phyloP scores from a whole-genome alignment of 305 asterid species.

The Stenogyne calaminthoides region DNA sequence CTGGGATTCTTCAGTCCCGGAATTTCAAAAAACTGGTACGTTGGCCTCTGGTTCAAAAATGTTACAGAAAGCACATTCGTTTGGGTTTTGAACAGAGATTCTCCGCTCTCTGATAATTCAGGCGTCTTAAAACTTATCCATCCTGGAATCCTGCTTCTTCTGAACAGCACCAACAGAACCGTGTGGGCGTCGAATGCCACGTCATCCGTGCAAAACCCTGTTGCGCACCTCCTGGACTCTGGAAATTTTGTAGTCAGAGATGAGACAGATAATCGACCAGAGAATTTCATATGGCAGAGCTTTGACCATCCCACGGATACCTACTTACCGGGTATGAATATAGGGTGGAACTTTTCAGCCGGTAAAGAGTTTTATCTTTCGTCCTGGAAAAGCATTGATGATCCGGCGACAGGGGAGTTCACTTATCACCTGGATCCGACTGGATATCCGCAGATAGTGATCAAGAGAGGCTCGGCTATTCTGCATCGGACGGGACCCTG shows the following conservation, averaged over 20 bases:
- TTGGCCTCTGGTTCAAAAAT: constrained; percentile 33
- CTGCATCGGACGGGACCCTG: not conserved
- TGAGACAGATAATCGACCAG: not conserved
- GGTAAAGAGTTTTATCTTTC: not conserved
- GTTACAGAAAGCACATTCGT: constrained; percentile 7
- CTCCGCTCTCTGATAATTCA: constrained; percentile 17
- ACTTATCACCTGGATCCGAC: not conserved
- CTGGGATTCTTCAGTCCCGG: constrained; percentile 32
- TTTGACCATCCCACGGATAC: not conserved
- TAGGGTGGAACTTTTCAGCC: not conserved
- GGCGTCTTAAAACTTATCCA: not conserved
- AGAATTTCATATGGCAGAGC: constrained; percentile 1
- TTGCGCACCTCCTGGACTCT: constrained; percentile 19
- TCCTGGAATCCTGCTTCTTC: constrained; percentile 20
- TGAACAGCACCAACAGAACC: constrained; percentile 13
- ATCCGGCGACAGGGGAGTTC: not conserved
- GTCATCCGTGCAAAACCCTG: not conserved
- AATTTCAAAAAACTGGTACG: constrained; percentile 22
- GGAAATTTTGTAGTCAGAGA: constrained; percentile 25
- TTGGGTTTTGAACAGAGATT: constrained; percentile 31
- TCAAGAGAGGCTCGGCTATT: not conserved
- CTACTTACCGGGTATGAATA: not conserved
- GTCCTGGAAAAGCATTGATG: not conserved
- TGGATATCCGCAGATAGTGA: not conserved
- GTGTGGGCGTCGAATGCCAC: constrained; percentile 10